phyloP scores from a whole-genome alignment of 2,329 filamentous ascomycete species.

The Ceratocystiopsis brevicomis region DNA sequence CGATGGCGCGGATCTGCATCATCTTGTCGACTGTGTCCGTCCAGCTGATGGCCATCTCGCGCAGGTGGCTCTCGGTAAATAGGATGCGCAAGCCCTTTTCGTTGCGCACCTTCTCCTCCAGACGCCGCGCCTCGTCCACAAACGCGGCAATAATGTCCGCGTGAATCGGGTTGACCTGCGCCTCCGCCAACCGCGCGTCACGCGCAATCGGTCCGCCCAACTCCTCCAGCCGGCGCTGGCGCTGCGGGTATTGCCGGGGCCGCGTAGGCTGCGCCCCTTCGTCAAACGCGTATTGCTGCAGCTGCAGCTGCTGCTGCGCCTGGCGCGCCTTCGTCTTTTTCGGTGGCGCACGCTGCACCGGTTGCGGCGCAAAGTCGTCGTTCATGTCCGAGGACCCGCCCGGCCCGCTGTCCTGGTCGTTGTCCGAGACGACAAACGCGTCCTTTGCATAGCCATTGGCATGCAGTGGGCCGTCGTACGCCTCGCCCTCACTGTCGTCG shows the following conservation, averaged over 20 bases:
- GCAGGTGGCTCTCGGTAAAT: slow-evolving; percentile 51
- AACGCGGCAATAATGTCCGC: slow-evolving; percentile 46
- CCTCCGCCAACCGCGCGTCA: slow-evolving; percentile 31
- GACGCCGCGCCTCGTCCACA: slow-evolving; percentile 37
- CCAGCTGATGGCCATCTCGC: slow-evolving; percentile 55
- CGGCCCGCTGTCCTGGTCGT: slow-evolving; percentile 13
- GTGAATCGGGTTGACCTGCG: slow-evolving; percentile 25
- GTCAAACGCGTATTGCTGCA: slow-evolving; percentile 5
- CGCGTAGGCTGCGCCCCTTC: not conserved
- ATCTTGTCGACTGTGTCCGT: slow-evolving; percentile 44
- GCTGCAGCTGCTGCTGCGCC: slow-evolving; percentile 1
- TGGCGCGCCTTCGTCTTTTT: not conserved
- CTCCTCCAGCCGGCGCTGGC: slow-evolving; percentile 19
- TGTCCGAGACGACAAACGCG: slow-evolving; percentile 23
- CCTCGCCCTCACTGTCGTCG: slow-evolving; percentile 20
- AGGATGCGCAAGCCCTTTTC: slow-evolving; percentile 36
- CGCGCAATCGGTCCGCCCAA: slow-evolving; percentile 39
- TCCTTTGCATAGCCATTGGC: slow-evolving; percentile 26
- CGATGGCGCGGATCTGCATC: slow-evolving; percentile 42
- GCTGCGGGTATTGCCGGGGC: slow-evolving; percentile 2
- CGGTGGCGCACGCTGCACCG: not conserved
- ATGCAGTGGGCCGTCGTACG: slow-evolving; percentile 16
- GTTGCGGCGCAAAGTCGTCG: slow-evolving; percentile 17
- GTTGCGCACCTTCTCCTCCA: slow-evolving; percentile 44
- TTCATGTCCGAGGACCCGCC: slow-evolving; percentile 18